Evolutionary conservation across 352 stramenopile genomes (phyloP).

Genomic region (Globisporangium spiculum): DNA sequence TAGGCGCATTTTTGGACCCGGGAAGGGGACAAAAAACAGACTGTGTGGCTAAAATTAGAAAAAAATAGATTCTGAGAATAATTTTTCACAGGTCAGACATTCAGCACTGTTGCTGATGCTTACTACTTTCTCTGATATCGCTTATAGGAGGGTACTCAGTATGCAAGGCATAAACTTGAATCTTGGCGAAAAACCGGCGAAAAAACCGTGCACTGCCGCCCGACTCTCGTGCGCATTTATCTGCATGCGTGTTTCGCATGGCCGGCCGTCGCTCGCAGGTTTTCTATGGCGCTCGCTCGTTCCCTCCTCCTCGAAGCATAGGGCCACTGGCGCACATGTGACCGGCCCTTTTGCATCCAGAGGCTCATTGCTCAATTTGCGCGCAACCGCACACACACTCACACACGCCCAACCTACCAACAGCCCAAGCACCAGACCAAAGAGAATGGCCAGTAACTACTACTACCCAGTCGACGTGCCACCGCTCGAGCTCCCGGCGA

Average conservation of each 20-base stretch:
- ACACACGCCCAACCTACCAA: neutral
- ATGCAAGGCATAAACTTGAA: neutral
- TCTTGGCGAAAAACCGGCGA: neutral
- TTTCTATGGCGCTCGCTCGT: neutral
- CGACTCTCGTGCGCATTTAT: neutral
- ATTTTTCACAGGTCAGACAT: neutral
- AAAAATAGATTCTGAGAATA: neutral
- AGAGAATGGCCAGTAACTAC: constrained; percentile 7
- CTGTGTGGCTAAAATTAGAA: neutral
- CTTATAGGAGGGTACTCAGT: neutral
- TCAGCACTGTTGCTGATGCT: neutral
- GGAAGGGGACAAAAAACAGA: neutral
- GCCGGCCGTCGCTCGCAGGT: neutral
- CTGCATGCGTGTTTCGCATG: constrained; percentile 7
- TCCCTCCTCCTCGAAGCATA: too few relatives aligned
- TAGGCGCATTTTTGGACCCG: neutral
- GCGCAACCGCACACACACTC: neutral
- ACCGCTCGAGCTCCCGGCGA: constrained; percentile 12
- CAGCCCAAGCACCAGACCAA: neutral
- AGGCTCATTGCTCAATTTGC: constrained; percentile 17
- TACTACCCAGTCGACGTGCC: constrained; percentile 16
- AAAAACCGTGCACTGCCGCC: neutral
- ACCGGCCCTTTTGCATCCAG: neutral
- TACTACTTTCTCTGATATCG: neutral
- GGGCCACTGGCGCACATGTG: constrained; percentile 1